Conservation (phyloP, 257 asterid species). For the Scutellaria baicalensis region DNA sequence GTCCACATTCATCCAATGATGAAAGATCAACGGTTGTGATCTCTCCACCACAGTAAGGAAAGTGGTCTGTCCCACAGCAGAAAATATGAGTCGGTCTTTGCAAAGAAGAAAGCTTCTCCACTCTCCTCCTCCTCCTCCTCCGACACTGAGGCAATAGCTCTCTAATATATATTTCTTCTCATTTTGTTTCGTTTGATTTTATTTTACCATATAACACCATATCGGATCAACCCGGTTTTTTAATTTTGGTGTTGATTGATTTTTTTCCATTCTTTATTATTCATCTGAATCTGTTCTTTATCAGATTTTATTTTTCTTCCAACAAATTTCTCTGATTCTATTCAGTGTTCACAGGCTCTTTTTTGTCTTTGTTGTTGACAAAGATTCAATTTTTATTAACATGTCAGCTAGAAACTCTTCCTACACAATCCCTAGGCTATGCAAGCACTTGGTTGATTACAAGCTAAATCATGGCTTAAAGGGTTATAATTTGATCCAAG, state of each 20-base stretch:
- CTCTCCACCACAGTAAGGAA: slow-evolving; percentile 6
- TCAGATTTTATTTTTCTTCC: neutral
- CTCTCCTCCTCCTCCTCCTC: slow-evolving; percentile 8
- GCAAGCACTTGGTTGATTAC: slow-evolving; percentile 63
- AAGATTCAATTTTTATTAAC: slow-evolving; percentile 22
- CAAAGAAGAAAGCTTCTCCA: slow-evolving; percentile 20
- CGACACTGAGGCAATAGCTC: slow-evolving; percentile 4
- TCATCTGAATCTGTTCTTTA: slow-evolving; percentile 12
- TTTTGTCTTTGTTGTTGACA: neutral
- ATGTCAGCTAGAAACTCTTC: slow-evolving; percentile 44
- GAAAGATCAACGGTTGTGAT: slow-evolving; percentile 13
- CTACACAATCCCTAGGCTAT: slow-evolving; percentile 40
- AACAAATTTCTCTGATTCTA: neutral
- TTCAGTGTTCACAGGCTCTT: neutral
- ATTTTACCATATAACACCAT: neutral
- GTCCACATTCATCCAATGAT: slow-evolving; percentile 18
- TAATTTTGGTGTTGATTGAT: slow-evolving; percentile 10
- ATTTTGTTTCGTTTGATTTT: neutral
- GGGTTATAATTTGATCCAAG: slow-evolving; percentile 43
- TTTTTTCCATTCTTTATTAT: slow-evolving; percentile 12
- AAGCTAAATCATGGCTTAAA: slow-evolving; percentile 50
- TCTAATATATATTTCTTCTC: neutral
- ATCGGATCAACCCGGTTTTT: slow-evolving; percentile 26
- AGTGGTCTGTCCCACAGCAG: slow-evolving; percentile 19
- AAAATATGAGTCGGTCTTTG: slow-evolving; percentile 29